A percentile compares a stretch with the other conserved stretches of the same genome.
Conservation (phyloP, 345 rosid genomes). For the Bruguiera gymnorhiza region DNA sequence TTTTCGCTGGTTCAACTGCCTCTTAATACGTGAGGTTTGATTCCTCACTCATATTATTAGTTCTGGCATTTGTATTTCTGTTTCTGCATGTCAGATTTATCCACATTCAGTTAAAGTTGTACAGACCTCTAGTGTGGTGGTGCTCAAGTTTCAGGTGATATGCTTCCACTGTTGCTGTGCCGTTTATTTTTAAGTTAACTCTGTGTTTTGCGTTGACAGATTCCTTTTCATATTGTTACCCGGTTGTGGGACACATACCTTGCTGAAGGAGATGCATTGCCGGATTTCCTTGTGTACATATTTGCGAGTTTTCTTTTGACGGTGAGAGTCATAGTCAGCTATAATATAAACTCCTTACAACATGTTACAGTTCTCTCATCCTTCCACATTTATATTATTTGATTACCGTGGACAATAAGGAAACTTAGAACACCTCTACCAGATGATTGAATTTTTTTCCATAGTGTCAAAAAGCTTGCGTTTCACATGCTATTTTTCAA, state of each 20-base stretch:
- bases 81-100: too few relatives aligned
- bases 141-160: too few relatives aligned
- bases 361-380: too few relatives aligned
- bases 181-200: too few relatives aligned
- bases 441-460: too few relatives aligned
- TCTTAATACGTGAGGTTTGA: constrained; percentile 83
- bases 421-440: too few relatives aligned
- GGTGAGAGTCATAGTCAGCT: constrained; percentile 41
- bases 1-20: constrained; percentile 98
- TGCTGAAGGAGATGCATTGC: constrained; percentile 98
- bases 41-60: not conserved
- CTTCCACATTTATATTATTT: too few relatives aligned
- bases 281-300: constrained; percentile 94
- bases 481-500: not conserved
- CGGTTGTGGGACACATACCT: constrained; percentile 99
- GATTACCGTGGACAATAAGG: not conserved
- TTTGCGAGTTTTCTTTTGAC: constrained; percentile 93
- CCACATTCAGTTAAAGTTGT: too few relatives aligned
- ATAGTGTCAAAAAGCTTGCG: not conserved
- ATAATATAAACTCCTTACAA: not conserved
- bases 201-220: constrained; percentile 37
- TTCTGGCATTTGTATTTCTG: not conserved
- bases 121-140: too few relatives aligned
- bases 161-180: too few relatives aligned
- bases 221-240: constrained; percentile 77